phyloP scores from a whole-genome alignment of 2,329 filamentous ascomycete genomes.

The Beauveria australis region DNA sequence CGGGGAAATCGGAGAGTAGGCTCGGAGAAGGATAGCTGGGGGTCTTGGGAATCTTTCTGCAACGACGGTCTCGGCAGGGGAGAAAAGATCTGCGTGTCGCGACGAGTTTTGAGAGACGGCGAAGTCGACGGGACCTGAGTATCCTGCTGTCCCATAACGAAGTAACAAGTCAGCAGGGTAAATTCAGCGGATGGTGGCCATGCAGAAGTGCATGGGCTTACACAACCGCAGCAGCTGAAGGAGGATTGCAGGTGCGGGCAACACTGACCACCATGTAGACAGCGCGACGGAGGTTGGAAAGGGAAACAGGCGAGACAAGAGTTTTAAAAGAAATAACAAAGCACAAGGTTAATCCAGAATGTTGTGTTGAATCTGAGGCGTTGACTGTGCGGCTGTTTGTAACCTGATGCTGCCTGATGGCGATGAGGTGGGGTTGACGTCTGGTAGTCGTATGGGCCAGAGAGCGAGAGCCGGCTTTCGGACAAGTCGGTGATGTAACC shows the following conservation, averaged over 20 bases:
- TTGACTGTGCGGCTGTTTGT: slow-evolving; percentile 4
- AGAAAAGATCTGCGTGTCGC: slow-evolving; percentile 22
- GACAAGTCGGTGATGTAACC: background rate
- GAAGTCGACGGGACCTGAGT: slow-evolving; percentile 20
- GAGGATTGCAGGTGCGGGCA: slow-evolving; percentile 2
- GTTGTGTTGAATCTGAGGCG: background rate
- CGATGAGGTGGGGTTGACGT: slow-evolving; percentile 6
- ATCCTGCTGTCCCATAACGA: slow-evolving; percentile 46
- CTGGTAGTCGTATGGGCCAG: background rate
- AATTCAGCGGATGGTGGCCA: background rate
- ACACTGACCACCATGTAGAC: slow-evolving; percentile 18
- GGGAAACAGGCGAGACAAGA: background rate
- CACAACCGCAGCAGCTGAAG: background rate
- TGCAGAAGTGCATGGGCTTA: slow-evolving; percentile 2
- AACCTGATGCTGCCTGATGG: slow-evolving; percentile 10
- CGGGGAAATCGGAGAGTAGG: slow-evolving; percentile 48
- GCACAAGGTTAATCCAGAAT: background rate
- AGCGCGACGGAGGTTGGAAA: background rate
- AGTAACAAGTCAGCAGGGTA: slow-evolving; percentile 20
- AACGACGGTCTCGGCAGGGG: slow-evolving; percentile 16
- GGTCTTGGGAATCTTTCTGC: slow-evolving; percentile 13
- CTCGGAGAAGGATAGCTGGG: slow-evolving; percentile 31
- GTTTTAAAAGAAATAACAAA: background rate
- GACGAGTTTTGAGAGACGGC: slow-evolving; percentile 16
- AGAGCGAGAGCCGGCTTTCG: background rate